Conservation (phyloP, 176 grass and related monocot genomes). For the Neostapfia colusana region DNA sequence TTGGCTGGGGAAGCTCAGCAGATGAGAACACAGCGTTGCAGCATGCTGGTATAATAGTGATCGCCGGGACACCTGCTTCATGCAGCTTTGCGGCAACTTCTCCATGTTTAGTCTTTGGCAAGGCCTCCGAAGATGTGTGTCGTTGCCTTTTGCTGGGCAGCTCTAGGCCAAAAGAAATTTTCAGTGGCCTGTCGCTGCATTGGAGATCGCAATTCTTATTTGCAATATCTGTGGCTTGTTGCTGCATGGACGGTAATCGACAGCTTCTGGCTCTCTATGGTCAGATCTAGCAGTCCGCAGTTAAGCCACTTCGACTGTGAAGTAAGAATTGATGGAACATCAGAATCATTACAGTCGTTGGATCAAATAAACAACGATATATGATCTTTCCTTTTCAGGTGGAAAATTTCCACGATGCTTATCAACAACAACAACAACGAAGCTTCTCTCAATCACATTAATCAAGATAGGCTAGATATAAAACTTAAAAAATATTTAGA, state of each 20-base stretch:
- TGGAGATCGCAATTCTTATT: no score
- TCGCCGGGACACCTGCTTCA: neutral
- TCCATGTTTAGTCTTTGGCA: neutral
- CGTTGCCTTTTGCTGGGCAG: neutral
- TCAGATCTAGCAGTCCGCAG: neutral
- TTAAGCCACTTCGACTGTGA: neutral
- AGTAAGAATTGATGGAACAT: neutral
- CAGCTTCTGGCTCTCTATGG: neutral
- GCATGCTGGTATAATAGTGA: neutral
- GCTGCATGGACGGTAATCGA: neutral
- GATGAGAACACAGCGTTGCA: neutral
- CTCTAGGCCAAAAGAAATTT: neutral
- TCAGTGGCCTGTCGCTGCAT: no score
- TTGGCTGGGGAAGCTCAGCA: neutral
- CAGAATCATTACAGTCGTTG: neutral
- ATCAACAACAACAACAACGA: no score
- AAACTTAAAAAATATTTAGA: no score
- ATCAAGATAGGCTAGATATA: no score
- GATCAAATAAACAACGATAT: neutral
- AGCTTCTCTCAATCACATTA: no score
- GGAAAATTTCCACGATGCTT: no score
- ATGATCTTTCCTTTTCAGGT: no score
- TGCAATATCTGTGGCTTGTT: neutral
- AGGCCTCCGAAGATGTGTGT: neutral
- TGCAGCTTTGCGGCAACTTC: neutral